Base-by-base conservation (phyloP, 202 grass and related monocot genomes). In the Setaria viridis region DNA sequence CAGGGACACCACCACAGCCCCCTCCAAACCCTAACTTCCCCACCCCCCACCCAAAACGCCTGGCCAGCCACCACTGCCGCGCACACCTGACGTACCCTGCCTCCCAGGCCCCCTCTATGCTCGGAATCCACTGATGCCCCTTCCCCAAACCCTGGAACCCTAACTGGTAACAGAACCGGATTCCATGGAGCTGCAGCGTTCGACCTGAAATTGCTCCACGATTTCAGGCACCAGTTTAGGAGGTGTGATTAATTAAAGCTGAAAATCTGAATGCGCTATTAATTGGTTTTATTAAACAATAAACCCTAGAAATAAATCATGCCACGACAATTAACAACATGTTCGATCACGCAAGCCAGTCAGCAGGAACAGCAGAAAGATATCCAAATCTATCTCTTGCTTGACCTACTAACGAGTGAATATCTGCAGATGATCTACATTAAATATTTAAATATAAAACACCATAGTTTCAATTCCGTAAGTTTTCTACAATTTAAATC, bases 361-460 rank as follows among this genome's bases (percentile, higher is more conserved):
- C 76, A 9, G 29, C 60, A 64, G 51, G 34, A 56, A 73, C 13
- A 72, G 46, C 14, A 74, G 37, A 73, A 78, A 51, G 20, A 73
- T 65, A 58, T 34, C 59, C 48, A 65, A 59, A 59, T 65, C 25
- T 29, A 15, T 30, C 13, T 35, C 58, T 78, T 74, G 67, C 49
- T 67, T 69, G 68, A 74, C 53, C 35, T 9, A 82, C 32, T 68
- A 78, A 82, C 56, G 12, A 88, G 67, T 76, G 30, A 71, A 85
- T 39, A 17, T 67, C 54, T 29, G 53, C 70, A 55, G 16, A 87
- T 71, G 64, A 29, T 62, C 19, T 47, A 63, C 46, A 69, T 83
- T 58, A 59, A 87, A 45, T 80, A 35, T 54, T 39, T 58, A 59
- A 87, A 45, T 80, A 35, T 54, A 39, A 32, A 87, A 21, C 2